Conservation (phyloP, 1,284 basidiomycete species). For the Apiotrichum porosum region DNA sequence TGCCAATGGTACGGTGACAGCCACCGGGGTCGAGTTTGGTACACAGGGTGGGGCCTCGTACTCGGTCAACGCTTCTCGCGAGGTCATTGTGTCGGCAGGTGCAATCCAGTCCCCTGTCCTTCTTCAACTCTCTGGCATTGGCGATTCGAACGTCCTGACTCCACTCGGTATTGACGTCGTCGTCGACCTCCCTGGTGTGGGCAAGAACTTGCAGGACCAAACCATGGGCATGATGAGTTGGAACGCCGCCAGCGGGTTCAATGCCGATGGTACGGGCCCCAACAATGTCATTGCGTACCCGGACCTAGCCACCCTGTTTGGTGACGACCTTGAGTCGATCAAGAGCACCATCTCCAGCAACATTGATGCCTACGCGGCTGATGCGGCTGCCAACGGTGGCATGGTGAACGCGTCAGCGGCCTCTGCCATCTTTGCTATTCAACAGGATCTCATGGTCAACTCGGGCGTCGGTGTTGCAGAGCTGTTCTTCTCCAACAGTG, state of each 20-base stretch:
- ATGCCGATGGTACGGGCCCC: slow-evolving; percentile 17
- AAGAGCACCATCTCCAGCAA: slow-evolving; percentile 1
- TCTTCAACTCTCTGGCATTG: slow-evolving; percentile 66
- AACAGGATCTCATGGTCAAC: slow-evolving; percentile 30
- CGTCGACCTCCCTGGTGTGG: slow-evolving; percentile 60
- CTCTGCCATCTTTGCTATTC: slow-evolving; percentile 26
- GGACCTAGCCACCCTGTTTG: slow-evolving; percentile 22
- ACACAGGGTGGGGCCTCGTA: slow-evolving; percentile 37
- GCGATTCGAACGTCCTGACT: slow-evolving; percentile 57
- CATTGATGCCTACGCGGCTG: slow-evolving; percentile 23
- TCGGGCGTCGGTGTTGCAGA: slow-evolving; percentile 32
- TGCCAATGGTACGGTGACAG: slow-evolving; percentile 51
- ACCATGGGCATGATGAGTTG: slow-evolving; percentile 32
- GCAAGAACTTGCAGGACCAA: slow-evolving; percentile 70
- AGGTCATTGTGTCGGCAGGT: slow-evolving; percentile 56
- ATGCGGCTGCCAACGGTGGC: slow-evolving; percentile 23
- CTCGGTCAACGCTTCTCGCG: slow-evolving; percentile 52
- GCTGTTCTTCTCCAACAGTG: slow-evolving; percentile 39
- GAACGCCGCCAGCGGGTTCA: slow-evolving; percentile 35
- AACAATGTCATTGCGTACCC: slow-evolving; percentile 24
- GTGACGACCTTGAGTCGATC: not conserved
- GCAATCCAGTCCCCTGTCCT: slow-evolving; percentile 62
- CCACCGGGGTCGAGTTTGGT: slow-evolving; percentile 59
- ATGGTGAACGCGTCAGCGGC: slow-evolving; percentile 19
- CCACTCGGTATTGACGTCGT: slow-evolving; percentile 53